Evolutionary conservation across 495 filamentous ascomycete species (phyloP), one percentile per base, ranked within the genome.

Genomic region (Penicillium salamii): DNA sequence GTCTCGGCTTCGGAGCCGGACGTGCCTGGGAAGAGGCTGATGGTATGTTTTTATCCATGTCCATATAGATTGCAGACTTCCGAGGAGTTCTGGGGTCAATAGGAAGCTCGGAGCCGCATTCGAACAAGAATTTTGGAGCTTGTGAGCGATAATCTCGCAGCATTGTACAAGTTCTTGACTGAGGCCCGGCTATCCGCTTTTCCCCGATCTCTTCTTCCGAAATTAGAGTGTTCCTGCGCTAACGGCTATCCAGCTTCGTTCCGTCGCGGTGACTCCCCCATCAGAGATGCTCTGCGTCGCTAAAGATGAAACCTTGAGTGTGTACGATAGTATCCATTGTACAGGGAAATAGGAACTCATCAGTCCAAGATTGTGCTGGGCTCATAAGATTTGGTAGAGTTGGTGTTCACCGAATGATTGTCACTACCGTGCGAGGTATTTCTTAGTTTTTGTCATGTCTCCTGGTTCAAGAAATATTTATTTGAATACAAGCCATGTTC

Each of bases 1-100:
- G 93, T 45, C 77, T 90, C 36, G 93, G 93, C 35, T 97, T 99
- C 66, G 93, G 93, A 62, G 90, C 91, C 53, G 93, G 93, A 45
- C 83, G 95, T 62, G 95, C 92, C 8, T 97, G 91, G 79, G 93
- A 97, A 69, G 93, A 97, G 61, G 75, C 75, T 48, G 77, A 80
- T 58, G 64, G 77, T 80, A 74, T 49, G 75, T 72, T 56, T 38
- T 57, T 49, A 23, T 54, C 51, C 44, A 41, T 15, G 24, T 24
- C 23, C n/a, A 12, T 45, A 41, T 32, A 38, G 20, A 13, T 34
- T 13, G 11, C 29, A 13, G 29, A 29, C 18, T 14, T 40, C n/a
- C 24, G 13, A 11, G 20, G 20, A 29, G 38, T 37, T 41, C 0
- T 21, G 5, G 5, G 13, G 24, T 23, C 3, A 40, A 39, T 24